Percentiles rank a stretch among this genome's conserved stretches.
phyloP scores from a whole-genome alignment of 352 stramenopile genomes.

The Thalassiosira ordinaria region DNA sequence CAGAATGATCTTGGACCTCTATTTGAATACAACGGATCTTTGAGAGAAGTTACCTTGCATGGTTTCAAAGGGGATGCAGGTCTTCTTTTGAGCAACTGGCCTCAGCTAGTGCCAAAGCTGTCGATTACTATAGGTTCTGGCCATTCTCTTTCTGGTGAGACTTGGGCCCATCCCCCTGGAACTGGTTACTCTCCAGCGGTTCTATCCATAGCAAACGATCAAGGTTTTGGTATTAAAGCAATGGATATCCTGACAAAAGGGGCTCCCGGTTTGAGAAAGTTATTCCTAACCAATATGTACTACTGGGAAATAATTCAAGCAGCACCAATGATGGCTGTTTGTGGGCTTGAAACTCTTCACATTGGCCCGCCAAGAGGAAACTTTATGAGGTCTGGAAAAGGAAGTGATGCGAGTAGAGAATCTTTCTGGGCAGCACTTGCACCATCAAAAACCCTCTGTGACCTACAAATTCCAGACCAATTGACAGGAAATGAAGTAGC shows the following conservation, averaged over 20 bases:
- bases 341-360: neutral
- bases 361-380: neutral
- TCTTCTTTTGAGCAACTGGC: constrained; percentile 16
- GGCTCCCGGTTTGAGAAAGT: constrained; percentile 11
- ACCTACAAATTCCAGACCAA: constrained; percentile 31
- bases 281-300: neutral
- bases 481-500: constrained; percentile 11
- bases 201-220: neutral
- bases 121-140: constrained; percentile 6
- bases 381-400: no score
- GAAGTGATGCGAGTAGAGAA: no score
- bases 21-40: neutral
- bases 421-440: constrained; percentile 25
- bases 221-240: neutral
- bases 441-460: constrained; percentile 28
- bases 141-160: neutral
- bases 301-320: neutral
- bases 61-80: constrained; percentile 20
- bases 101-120: constrained; percentile 9
- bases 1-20: neutral
- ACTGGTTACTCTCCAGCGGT: neutral
- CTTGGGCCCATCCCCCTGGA: neutral
- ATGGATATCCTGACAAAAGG: neutral
- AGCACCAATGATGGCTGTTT: constrained; percentile 4
- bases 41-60: constrained; percentile 19